Evolutionary conservation across 805 yeast species (phyloP).

Genomic region (Candida ulmi): DNA sequence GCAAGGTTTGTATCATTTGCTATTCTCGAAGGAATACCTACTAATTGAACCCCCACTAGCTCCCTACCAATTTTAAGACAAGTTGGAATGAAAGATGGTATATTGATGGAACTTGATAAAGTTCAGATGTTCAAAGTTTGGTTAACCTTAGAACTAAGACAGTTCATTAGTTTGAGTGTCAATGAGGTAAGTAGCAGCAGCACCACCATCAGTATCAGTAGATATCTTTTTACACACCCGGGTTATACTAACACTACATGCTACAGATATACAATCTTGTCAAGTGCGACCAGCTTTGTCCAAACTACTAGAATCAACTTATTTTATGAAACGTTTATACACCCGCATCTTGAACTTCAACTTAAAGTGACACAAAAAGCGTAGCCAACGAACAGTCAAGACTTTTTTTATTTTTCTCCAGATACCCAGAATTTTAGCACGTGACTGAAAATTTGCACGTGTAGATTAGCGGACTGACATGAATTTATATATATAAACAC

Average conservation of each 20-base stretch:
- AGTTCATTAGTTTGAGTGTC: conserved; percentile 75
- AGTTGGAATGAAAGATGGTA: conserved; percentile 67
- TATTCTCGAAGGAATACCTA: conserved; percentile 29
- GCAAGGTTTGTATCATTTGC: conserved; percentile 79
- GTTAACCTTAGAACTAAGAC: conserved; percentile 85
- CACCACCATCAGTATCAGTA: too few species aligned
- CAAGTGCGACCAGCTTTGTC: conserved; percentile 61
- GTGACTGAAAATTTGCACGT: too few species aligned
- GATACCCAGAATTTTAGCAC: too few species aligned
- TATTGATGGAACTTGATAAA: conserved; percentile 54
- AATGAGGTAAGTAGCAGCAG: conserved; percentile 60
- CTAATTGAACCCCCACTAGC: conserved; percentile 17
- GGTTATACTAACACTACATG: conserved; percentile 8
- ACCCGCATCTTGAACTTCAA: too few species aligned
- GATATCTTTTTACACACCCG: too few species aligned
- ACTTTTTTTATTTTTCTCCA: too few species aligned
- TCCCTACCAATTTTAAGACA: conserved; percentile 47
- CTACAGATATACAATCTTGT: conserved; percentile 44
- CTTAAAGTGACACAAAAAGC: too few species aligned
- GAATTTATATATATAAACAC: too few species aligned
- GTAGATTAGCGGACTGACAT: too few species aligned
- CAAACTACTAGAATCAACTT: conserved; percentile 39
- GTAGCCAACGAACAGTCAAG: too few species aligned
- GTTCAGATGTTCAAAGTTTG: conserved; percentile 84
- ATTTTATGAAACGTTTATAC: too few species aligned